phyloP scores from a whole-genome alignment of 305 asterid species.

The Ruellia speciosa region DNA sequence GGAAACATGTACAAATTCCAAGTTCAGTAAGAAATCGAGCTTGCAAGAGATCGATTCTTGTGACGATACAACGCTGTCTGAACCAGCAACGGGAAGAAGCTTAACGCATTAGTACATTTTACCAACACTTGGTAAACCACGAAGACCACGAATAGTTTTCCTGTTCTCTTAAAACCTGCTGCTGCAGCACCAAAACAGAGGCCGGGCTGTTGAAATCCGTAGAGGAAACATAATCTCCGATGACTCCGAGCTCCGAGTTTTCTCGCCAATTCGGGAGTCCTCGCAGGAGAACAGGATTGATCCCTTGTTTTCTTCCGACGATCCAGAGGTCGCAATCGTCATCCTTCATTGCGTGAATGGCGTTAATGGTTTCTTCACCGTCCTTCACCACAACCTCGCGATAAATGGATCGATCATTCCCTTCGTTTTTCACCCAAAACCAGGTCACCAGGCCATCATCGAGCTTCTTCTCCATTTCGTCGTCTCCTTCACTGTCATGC shows the following conservation, averaged over 20 bases:
- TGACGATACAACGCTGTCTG: too few species aligned
- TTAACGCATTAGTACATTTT: neutral
- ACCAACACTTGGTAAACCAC: neutral
- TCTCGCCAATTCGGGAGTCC: conserved; percentile 56
- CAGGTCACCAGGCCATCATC: conserved; percentile 73
- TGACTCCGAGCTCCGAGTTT: conserved; percentile 57
- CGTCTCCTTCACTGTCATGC: conserved; percentile 32
- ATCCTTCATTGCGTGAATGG: conserved; percentile 44
- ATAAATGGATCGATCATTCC: conserved; percentile 39
- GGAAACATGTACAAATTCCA: too few species aligned
- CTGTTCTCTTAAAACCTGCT: conserved; percentile 63
- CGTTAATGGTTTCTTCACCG: conserved; percentile 65
- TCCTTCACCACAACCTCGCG: conserved; percentile 61
- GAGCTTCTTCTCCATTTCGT: conserved; percentile 55
- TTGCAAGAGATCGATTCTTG: too few species aligned
- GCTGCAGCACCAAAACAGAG: conserved; percentile 61
- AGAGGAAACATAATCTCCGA: conserved; percentile 65
- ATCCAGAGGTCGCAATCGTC: conserved; percentile 54
- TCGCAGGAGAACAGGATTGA: conserved; percentile 49
- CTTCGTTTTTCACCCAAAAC: conserved; percentile 85
- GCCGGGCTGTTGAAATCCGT: conserved; percentile 40
- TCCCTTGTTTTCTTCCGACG: conserved; percentile 59
- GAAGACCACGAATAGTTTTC: conserved; percentile 18
- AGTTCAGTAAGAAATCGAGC: too few species aligned
- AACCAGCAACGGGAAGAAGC: neutral